Evolutionary conservation across 1,284 basidiomycete species (phyloP).

Genomic region (Cryptococcus jaspeensis): DNA sequence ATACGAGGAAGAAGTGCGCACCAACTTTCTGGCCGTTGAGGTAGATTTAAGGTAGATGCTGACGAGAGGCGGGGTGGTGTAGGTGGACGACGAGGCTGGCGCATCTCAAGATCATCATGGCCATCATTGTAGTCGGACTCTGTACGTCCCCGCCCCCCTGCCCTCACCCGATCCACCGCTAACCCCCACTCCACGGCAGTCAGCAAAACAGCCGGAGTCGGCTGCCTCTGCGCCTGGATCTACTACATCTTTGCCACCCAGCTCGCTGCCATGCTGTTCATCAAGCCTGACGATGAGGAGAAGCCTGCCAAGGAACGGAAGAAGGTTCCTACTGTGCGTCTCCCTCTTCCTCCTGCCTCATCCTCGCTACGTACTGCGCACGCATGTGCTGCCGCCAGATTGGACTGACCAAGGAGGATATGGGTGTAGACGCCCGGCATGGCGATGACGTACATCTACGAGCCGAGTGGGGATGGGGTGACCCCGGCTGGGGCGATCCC

Average conservation of each 20-base stretch:
- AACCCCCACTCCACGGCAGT: constrained; percentile 10
- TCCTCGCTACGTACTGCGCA: neutral
- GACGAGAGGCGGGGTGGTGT: neutral
- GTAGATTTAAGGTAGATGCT: neutral
- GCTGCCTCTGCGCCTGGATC: constrained; percentile 32
- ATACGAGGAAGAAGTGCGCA: constrained; percentile 20
- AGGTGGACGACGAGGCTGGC: constrained; percentile 35
- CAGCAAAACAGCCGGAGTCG: constrained; percentile 25
- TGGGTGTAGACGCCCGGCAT: constrained; percentile 30
- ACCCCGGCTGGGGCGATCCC: constrained; percentile 26
- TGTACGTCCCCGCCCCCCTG: constrained; percentile 19
- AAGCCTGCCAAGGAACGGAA: constrained; percentile 23
- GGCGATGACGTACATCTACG: constrained; percentile 42
- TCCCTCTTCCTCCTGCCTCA: neutral
- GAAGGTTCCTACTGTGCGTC: constrained; percentile 30
- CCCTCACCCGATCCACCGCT: too few relatives aligned
- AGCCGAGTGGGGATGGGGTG: constrained; percentile 23
- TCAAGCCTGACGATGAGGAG: constrained; percentile 23
- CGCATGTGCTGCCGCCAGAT: too few relatives aligned
- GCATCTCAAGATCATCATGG: constrained; percentile 32
- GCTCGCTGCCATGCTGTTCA: constrained; percentile 23
- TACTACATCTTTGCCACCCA: constrained; percentile 36
- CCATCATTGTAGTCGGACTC: constrained; percentile 32
- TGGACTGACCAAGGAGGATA: neutral
- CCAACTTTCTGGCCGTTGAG: neutral